These are phyloP conservation scores for Globisporangium carolinianum DNA, from an alignment of 352 stramenopile genomes.

Conservation along the genomic window DNA sequence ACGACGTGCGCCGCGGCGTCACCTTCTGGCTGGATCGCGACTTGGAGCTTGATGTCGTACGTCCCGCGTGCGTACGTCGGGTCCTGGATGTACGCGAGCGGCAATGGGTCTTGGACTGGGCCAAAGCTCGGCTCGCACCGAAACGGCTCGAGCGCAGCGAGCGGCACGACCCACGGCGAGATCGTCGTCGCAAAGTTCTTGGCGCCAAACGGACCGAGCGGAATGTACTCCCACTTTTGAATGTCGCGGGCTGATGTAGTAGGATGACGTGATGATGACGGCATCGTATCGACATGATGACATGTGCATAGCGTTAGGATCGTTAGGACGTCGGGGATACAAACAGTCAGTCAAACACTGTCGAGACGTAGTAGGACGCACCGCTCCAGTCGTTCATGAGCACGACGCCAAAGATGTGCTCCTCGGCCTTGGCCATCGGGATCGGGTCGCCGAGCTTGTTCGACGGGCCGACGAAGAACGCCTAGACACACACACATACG, in stretches of 20 bases:
- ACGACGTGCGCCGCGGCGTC: conserved; percentile 55
- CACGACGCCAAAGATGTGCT: conserved; percentile 96
- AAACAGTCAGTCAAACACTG: neutral
- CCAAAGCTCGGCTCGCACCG: conserved; percentile 87
- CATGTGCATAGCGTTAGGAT: too few relatives aligned
- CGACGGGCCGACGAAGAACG: conserved; percentile 89
- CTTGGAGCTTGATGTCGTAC: conserved; percentile 88
- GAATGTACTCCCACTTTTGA: conserved; percentile 98
- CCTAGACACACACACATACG: conserved; percentile 20
- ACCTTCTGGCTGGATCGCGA: conserved; percentile 58
- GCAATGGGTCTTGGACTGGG: conserved; percentile 77
- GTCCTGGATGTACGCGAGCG: conserved; percentile 93
- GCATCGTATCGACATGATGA: too few relatives aligned
- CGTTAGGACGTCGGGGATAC: neutral
- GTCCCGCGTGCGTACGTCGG: conserved; percentile 79
- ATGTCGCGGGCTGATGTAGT: conserved; percentile 61
- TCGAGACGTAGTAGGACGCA: conserved; percentile 13
- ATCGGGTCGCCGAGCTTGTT: conserved; percentile 89
- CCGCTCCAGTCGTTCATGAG: conserved; percentile 98
- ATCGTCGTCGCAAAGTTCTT: conserved; percentile 98
- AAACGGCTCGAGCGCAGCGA: conserved; percentile 93
- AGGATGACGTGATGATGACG: neutral
- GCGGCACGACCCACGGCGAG: conserved; percentile 94
- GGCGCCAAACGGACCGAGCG: conserved; percentile 93
- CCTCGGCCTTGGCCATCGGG: conserved; percentile 84